phyloP scores from a whole-genome alignment of 257 asterid genomes.

The Ilex aquifolium region DNA sequence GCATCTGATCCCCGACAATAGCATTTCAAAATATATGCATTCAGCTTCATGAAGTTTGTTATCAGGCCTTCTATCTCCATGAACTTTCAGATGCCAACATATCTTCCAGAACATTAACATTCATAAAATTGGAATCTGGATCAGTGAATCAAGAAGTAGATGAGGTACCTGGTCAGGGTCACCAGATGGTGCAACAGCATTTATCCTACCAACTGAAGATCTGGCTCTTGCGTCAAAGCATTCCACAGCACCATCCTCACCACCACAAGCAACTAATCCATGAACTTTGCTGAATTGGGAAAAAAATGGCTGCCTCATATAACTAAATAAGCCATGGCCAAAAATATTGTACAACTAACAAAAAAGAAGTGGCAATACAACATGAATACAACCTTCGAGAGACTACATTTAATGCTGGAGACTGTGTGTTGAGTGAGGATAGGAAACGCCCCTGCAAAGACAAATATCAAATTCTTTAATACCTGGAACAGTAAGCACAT shows the following conservation, averaged over 20 bases:
- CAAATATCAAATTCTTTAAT: constrained; percentile 7
- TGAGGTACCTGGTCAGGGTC: constrained; percentile 58
- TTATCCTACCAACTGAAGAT: constrained; percentile 81
- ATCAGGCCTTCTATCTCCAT: too few relatives aligned
- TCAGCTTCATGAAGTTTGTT: too few relatives aligned
- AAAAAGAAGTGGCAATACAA: too few relatives aligned
- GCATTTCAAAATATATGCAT: too few relatives aligned
- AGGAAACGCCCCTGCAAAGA: constrained; percentile 78
- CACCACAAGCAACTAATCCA: constrained; percentile 89
- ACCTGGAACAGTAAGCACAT: not conserved
- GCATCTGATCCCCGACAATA: too few relatives aligned
- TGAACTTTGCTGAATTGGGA: constrained; percentile 58
- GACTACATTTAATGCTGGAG: constrained; percentile 92
- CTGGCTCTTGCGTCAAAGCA: constrained; percentile 90
- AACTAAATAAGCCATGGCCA: not conserved
- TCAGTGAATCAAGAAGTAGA: not conserved
- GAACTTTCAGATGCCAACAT: too few relatives aligned
- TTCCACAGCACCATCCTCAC: constrained; percentile 93
- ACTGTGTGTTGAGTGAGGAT: constrained; percentile 74
- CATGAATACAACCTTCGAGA: constrained; percentile 53
- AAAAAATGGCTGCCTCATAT: constrained; percentile 1
- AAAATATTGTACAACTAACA: too few relatives aligned
- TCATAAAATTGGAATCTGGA: too few relatives aligned
- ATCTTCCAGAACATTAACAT: too few relatives aligned
- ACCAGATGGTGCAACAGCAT: constrained; percentile 58